These are phyloP conservation scores for Hypoxylon crocopeplum DNA, from an alignment of 495 filamentous ascomycete genomes.

Conservation along the genomic window DNA sequence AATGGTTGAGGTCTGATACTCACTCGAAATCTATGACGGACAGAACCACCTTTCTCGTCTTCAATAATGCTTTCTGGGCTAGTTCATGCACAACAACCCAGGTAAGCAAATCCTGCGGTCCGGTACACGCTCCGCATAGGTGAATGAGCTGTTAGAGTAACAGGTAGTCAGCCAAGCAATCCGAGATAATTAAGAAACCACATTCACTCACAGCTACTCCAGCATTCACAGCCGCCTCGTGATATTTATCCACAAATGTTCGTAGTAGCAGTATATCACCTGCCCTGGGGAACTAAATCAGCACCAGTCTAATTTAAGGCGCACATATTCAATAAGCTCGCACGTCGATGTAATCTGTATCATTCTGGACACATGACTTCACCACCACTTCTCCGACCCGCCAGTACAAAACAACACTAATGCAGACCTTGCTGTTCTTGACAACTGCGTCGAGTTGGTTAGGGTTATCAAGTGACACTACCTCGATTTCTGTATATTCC, in stretches of 20 bases:
- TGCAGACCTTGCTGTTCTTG: slow-evolving; percentile 68
- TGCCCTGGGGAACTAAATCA: too few species aligned
- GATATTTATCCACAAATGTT: slow-evolving; percentile 73
- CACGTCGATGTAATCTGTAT: slow-evolving; percentile 82
- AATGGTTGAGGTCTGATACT: not conserved
- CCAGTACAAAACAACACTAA: slow-evolving; percentile 77
- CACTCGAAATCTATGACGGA: slow-evolving; percentile 64
- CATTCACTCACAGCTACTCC: slow-evolving; percentile 74
- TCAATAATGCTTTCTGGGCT: too few species aligned
- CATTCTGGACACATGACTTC: slow-evolving; percentile 74
- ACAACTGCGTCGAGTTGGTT: slow-evolving; percentile 63
- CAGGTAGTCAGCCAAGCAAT: not conserved
- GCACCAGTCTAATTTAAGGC: too few species aligned
- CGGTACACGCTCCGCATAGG: slow-evolving; percentile 67
- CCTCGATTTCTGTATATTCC: slow-evolving; percentile 17
- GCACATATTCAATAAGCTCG: too few species aligned
- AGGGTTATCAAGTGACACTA: slow-evolving; percentile 49
- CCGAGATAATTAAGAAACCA: too few species aligned
- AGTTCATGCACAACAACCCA: slow-evolving; percentile 68
- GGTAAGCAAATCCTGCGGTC: slow-evolving; percentile 72
- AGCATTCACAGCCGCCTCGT: slow-evolving; percentile 71
- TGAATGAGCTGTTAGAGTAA: slow-evolving; percentile 50
- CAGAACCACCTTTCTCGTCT: slow-evolving; percentile 59
- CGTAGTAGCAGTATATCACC: slow-evolving; percentile 77
- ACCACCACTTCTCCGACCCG: slow-evolving; percentile 75